Evolutionary conservation across 1,284 basidiomycete genomes (phyloP), one percentile per base, ranked within the genome.

Genomic region (Mycosarcoma mackinlayi): DNA sequence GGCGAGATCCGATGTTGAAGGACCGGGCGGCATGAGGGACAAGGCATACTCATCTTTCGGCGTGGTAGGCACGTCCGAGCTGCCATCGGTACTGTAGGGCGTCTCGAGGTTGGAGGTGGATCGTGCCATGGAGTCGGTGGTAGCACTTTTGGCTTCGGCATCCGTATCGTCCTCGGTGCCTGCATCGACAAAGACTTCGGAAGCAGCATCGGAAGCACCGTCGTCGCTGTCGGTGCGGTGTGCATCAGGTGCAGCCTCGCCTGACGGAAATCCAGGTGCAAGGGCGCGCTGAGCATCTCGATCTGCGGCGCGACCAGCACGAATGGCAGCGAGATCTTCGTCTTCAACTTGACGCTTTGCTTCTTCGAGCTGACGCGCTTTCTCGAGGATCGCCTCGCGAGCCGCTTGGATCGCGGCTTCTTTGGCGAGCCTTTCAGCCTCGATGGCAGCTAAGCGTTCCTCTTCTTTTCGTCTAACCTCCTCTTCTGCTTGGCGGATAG

Each of bases 291-390:
- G 56, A 6, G 51, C 53, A 5, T 54, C 35, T n/a, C 58, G 53
- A 35, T 67, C 74, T 18, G 72, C 60, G 11, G 53, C 35, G 3
- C 52, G 50, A 27, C 62, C 67, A 5, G 62, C 62, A n/a, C 56
- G 45, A n/a, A 58, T 37, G 3, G 70, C 74, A 18, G 57, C 67
- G 1, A 48, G 40, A 35, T 75, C 70, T 44, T 70, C 66, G 27
- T 73, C 66, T 11, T 63, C 62, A 19, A 67, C 73, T 35, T 64
- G 60, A n/a, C 73, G 65, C 34, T 63, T 64, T 4, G 67, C 68
- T 16, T 73, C 67, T n/a, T 33, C 67, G 2, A 69, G 48, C 47
- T 55, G 54, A 4, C 64, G 47, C 23, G 52, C 63, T 28, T 73
- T 58, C n/a, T 73, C 66, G 27, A 61, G 33, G 11, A 61, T 42